Conservation (phyloP, 257 asterid genomes). For the Capsicum pubescens region DNA sequence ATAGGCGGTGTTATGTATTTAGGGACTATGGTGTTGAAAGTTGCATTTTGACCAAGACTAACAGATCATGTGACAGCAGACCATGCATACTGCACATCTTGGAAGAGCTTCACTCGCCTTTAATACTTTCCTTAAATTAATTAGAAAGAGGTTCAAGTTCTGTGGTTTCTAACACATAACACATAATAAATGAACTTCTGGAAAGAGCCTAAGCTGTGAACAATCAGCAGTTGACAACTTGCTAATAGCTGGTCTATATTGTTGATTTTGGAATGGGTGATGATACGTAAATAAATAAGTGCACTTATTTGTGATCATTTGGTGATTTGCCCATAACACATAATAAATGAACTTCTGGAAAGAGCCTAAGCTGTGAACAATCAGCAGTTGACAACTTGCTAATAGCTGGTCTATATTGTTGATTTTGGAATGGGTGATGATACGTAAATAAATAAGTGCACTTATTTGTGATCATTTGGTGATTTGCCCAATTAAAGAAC, state of each 20-base stretch:
- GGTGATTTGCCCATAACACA: too few relatives aligned
- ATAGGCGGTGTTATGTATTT: not conserved
- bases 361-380: slow-evolving; percentile 15
- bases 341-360: not conserved
- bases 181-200: not conserved
- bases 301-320: slow-evolving; percentile 8
- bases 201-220: slow-evolving; percentile 22
- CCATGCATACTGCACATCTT: slow-evolving; percentile 7
- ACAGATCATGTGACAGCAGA: not conserved
- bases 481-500: not conserved
- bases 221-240: not conserved
- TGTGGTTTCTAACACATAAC: not conserved
- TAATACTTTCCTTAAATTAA: not conserved
- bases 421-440: not conserved
- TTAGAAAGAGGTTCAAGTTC: not conserved
- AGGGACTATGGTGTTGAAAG: not conserved
- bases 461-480: not conserved
- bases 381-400: slow-evolving; percentile 18
- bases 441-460: not conserved
- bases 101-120: not conserved
- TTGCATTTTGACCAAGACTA: not conserved
- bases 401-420: not conserved
- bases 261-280: not conserved
- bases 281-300: not conserved
- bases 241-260: not conserved